phyloP scores from a whole-genome alignment of 2,329 filamentous ascomycete genomes.

The Aspergillus arachidicola region DNA sequence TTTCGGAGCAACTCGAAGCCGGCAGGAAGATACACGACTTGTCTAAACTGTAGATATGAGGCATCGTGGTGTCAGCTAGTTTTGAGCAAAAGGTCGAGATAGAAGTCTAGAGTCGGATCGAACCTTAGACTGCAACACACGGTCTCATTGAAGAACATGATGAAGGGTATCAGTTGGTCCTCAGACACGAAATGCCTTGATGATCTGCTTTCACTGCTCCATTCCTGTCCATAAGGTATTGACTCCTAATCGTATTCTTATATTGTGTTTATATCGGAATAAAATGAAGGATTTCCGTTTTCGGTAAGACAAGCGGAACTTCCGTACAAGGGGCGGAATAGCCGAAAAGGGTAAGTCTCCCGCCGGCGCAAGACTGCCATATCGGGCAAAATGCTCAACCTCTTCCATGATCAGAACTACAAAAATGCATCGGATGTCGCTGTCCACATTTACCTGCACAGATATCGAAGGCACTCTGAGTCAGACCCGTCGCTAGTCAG shows the following conservation, averaged over 20 bases:
- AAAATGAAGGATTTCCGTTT: neutral
- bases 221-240: neutral
- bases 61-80: neutral
- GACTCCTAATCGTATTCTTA: neutral
- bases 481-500: neutral
- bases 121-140: neutral
- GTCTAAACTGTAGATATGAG: conserved; percentile 14
- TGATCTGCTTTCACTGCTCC: neutral
- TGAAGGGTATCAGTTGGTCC: neutral
- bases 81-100: neutral
- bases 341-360: neutral
- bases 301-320: neutral
- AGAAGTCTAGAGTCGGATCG: neutral
- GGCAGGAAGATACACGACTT: conserved; percentile 22
- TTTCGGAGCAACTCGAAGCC: neutral
- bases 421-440: neutral
- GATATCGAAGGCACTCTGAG: neutral
- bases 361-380: neutral
- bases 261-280: neutral
- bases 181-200: neutral
- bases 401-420: neutral
- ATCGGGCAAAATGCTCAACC: neutral
- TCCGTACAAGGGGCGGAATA: neutral
- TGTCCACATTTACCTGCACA: neutral
- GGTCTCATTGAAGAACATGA: neutral